phyloP scores from a whole-genome alignment of 164 flowering plant species.

The Vitis vinifera region DNA sequence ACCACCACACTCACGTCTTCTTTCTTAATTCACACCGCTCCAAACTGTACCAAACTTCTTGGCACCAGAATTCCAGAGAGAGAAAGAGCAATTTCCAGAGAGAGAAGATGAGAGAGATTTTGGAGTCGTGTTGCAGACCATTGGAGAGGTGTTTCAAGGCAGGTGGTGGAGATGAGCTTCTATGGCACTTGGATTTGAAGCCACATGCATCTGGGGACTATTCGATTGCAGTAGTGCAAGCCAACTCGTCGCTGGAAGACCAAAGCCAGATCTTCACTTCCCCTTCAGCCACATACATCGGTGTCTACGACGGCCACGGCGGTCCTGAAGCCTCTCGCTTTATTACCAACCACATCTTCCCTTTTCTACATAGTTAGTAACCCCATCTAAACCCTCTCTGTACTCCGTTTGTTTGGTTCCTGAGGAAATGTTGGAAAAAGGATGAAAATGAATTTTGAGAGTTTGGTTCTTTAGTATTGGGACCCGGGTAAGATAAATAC shows the following conservation, averaged over 20 bases:
- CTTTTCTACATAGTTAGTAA: constrained; percentile 36
- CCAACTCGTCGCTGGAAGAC: constrained; percentile 43
- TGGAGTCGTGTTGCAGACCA: constrained; percentile 23
- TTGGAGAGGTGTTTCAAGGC: constrained; percentile 31
- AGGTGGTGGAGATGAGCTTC: constrained; percentile 26
- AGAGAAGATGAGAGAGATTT: constrained; percentile 11
- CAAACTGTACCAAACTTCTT: too few species aligned
- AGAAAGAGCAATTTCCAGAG: not conserved
- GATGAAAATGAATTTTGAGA: too few species aligned
- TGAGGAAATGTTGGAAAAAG: too few species aligned
- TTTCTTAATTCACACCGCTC: not conserved
- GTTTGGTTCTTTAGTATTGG: too few species aligned
- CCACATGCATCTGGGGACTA: constrained; percentile 46
- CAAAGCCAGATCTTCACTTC: constrained; percentile 46
- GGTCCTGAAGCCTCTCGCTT: constrained; percentile 57
- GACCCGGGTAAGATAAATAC: too few species aligned
- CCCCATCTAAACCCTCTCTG: not conserved
- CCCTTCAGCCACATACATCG: constrained; percentile 45
- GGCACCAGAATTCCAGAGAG: not conserved
- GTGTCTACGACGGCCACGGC: constrained; percentile 60
- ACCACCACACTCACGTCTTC: not conserved
- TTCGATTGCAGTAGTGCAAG: constrained; percentile 49
- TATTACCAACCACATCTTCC: constrained; percentile 33
- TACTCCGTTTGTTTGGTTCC: constrained; percentile 4
- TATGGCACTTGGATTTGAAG: constrained; percentile 47